Percentiles rank a stretch among this genome's conserved stretches.
These are phyloP conservation scores for Eimeria praecox DNA, from an alignment of 169 alveolate species.

Conservation along the genomic window DNA sequence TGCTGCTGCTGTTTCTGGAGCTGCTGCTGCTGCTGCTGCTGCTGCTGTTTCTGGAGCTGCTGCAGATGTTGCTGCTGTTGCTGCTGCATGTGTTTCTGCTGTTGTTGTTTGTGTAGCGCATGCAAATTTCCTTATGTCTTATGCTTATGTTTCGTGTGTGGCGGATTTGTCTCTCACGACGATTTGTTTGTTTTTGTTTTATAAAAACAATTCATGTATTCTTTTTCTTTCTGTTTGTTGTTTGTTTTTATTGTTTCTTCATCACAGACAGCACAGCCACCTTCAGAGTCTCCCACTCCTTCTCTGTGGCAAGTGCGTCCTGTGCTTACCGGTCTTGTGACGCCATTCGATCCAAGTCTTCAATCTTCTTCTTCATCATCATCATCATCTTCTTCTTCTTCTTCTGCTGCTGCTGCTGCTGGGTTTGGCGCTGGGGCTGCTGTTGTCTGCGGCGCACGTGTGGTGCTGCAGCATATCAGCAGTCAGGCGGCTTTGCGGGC, in stretches of 20 bases:
- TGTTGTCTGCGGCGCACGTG: slow-evolving; percentile 44
- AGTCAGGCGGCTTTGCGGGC: slow-evolving; percentile 44
- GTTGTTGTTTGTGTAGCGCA: too few relatives aligned
- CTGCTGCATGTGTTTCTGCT: too few relatives aligned
- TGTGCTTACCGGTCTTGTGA: background rate
- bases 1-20: too few relatives aligned
- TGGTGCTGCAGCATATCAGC: slow-evolving; percentile 53
- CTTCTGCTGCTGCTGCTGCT: slow-evolving; percentile 61
- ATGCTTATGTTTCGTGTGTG: too few relatives aligned
- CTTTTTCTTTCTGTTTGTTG: background rate
- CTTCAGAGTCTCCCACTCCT: background rate
- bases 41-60: too few relatives aligned
- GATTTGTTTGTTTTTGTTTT: background rate
- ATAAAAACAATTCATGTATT: background rate
- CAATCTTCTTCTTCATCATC: background rate
- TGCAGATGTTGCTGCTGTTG: too few relatives aligned
- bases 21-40: too few relatives aligned
- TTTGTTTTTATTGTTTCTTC: background rate
- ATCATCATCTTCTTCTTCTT: background rate
- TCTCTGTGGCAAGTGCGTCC: slow-evolving; percentile 58
- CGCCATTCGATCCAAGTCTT: slow-evolving; percentile 50
- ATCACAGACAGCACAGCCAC: slow-evolving; percentile 39
- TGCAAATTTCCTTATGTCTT: too few relatives aligned
- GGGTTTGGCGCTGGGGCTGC: slow-evolving; percentile 76
- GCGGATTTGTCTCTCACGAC: too few relatives aligned